Percentiles rank a stretch among this genome's conserved stretches.
Conservation (phyloP, 257 asterid species). For the Coffea eugenioides region DNA sequence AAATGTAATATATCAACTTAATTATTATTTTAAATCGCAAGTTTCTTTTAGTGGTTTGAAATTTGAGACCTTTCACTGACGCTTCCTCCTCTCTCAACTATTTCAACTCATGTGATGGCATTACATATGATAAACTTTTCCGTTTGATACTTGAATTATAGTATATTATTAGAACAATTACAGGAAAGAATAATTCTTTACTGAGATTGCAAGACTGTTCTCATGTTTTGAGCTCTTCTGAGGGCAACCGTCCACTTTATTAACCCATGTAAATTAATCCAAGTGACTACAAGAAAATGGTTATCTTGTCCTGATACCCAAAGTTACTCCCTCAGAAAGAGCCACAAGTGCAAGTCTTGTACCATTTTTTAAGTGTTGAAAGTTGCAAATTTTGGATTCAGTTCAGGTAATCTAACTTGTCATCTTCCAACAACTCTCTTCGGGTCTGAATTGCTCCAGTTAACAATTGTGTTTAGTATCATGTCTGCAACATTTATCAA, state of each 20-base stretch:
- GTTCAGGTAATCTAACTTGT: constrained; percentile 3
- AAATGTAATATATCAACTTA: no score
- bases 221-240: not conserved
- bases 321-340: not conserved
- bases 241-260: not conserved
- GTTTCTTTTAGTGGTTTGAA: no score
- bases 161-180: no score
- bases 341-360: not conserved
- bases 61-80: no score
- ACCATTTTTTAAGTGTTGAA: constrained; percentile 7
- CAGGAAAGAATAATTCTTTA: constrained; percentile 57
- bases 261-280: not conserved
- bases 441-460: not conserved
- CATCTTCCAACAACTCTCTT: not conserved
- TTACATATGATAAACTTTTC: no score
- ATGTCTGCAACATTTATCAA: constrained; percentile 5
- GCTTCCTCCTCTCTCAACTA: no score
- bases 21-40: no score
- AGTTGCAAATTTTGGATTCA: not conserved
- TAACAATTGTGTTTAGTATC: not conserved
- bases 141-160: no score
- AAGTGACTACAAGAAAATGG: not conserved
- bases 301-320: constrained; percentile 15
- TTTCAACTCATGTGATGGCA: no score
- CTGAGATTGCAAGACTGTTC: constrained; percentile 55